Conservation (phyloP, 768 basidiomycete species). For the Pleurotus sapidus region DNA sequence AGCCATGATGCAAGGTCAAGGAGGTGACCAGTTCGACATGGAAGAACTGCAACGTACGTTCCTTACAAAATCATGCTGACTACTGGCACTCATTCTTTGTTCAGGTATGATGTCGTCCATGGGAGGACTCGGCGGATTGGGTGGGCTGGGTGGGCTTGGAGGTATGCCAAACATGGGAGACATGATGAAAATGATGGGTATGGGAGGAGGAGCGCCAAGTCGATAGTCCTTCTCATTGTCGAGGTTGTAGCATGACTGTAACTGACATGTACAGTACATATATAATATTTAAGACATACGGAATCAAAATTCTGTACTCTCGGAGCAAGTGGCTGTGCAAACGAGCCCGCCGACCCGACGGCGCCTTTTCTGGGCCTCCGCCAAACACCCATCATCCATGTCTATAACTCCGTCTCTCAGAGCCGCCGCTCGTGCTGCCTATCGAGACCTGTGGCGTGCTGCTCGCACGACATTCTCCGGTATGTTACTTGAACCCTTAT, state of each 20-base stretch:
- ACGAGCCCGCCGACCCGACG: neutral
- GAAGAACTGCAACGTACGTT: slow-evolving; percentile 90
- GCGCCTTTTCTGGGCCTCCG: neutral
- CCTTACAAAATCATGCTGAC: neutral
- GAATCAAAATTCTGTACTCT: neutral
- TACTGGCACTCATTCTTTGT: slow-evolving; percentile 7
- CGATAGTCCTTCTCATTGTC: neutral
- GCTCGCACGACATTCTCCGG: slow-evolving; percentile 67
- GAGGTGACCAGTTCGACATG: slow-evolving; percentile 88
- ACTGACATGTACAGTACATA: no score
- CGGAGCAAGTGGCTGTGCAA: neutral
- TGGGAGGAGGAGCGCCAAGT: slow-evolving; percentile 43
- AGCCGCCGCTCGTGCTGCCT: slow-evolving; percentile 71
- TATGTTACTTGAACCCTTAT: slow-evolving; percentile 16
- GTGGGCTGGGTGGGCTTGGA: slow-evolving; percentile 56
- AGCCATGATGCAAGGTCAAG: slow-evolving; percentile 94
- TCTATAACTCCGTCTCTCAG: slow-evolving; percentile 52
- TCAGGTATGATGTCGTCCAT: slow-evolving; percentile 87
- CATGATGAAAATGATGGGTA: slow-evolving; percentile 89
- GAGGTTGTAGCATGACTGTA: no score
- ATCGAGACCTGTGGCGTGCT: slow-evolving; percentile 68
- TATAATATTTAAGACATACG: neutral
- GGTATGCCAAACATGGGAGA: slow-evolving; percentile 71
- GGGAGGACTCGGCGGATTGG: slow-evolving; percentile 65
- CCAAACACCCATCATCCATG: slow-evolving; percentile 30